A percentile compares a stretch with the other conserved stretches of the same genome.
Conservation (phyloP, 306 rosid species). For the Malus sieversii region DNA sequence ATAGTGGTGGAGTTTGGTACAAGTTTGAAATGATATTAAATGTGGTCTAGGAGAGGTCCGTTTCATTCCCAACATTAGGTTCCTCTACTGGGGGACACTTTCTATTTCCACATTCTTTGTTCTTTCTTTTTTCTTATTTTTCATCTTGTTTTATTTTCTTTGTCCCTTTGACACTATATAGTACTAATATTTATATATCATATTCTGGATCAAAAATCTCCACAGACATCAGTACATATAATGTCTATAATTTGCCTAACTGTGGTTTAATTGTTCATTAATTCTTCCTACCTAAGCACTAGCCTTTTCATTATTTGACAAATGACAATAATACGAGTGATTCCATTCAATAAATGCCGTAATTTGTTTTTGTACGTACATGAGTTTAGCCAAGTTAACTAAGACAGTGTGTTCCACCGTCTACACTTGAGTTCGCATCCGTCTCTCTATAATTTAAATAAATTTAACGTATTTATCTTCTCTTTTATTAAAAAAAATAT, state of each 20-base stretch:
- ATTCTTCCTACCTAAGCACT: not conserved
- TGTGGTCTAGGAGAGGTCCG: conserved; percentile 16
- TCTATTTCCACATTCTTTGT: conserved; percentile 4
- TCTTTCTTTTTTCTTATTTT: not conserved
- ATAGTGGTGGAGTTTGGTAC: not conserved
- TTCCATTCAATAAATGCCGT: no score
- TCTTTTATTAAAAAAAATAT: no score
- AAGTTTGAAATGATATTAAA: not conserved
- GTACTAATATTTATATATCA: not conserved
- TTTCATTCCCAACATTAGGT: conserved; percentile 47
- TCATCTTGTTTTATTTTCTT: not conserved
- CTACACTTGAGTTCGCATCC: no score
- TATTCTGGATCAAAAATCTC: not conserved
- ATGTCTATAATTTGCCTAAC: not conserved
- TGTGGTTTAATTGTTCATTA: not conserved
- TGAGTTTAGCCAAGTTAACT: no score
- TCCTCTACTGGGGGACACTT: conserved; percentile 46
- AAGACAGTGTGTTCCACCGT: no score
- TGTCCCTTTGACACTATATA: no score
- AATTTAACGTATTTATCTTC: no score
- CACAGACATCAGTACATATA: not conserved
- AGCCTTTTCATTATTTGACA: not conserved
- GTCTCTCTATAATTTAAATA: no score
- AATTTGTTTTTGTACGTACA: no score
- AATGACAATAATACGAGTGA: not conserved